These are phyloP conservation scores for Chlamydomonas sp. DNA, from an alignment of 139 green algal genomes.

Conservation along the genomic window DNA sequence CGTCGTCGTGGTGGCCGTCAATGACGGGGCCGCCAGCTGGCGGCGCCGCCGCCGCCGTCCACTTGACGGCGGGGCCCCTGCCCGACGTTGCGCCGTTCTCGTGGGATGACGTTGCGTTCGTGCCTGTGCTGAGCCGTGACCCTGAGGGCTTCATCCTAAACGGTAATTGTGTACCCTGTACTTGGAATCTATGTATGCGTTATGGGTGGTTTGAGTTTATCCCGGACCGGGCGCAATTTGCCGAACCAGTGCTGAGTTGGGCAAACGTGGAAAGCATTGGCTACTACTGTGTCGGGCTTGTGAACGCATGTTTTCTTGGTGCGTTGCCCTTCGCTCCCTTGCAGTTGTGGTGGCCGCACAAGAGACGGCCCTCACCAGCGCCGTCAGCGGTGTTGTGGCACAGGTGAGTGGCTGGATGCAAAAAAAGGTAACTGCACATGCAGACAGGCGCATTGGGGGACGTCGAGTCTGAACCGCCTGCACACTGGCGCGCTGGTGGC, in stretches of 20 bases:
- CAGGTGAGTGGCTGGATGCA: neutral
- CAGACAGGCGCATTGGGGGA: neutral
- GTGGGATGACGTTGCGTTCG: slow-evolving; percentile 8
- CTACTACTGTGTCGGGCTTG: neutral
- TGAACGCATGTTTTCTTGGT: neutral
- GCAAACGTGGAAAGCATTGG: neutral
- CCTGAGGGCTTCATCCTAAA: neutral
- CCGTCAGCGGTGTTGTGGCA: slow-evolving; percentile 1
- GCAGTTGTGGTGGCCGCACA: neutral
- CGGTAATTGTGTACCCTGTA: neutral
- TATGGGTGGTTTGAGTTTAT: neutral
- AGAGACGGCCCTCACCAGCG: slow-evolving; percentile 3
- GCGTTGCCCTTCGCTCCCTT: neutral
- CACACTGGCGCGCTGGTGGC: neutral
- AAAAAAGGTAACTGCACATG: neutral
- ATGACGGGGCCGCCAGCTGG: neutral
- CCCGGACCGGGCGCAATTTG: too few relatives aligned
- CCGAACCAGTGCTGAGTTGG: too few relatives aligned
- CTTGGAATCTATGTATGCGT: neutral
- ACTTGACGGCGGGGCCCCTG: neutral
- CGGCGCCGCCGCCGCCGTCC: neutral
- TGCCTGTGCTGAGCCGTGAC: neutral
- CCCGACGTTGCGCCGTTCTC: neutral
- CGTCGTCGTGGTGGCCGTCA: neutral
- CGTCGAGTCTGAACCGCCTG: neutral